These are phyloP conservation scores for Nakaseomyces delphensis DNA, from an alignment of 1,139 yeast genomes.

Conservation along the genomic window DNA sequence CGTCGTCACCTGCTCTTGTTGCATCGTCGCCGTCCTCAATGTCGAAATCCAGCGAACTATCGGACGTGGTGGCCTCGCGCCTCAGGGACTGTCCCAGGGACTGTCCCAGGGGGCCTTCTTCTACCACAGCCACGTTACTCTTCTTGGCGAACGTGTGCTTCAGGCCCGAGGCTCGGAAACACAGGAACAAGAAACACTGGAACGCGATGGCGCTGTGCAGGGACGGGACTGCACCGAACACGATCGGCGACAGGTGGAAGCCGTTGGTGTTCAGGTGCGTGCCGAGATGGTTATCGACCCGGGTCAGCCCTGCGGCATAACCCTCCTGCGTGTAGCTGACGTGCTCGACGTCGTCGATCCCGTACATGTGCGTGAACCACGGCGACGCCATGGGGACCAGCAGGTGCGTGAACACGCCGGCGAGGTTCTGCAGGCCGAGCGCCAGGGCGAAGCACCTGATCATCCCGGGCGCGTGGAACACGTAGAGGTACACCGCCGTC, in stretches of 20 bases:
- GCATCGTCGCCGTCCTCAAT: conserved; percentile 7
- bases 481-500: conserved; percentile 53
- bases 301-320: conserved; percentile 58
- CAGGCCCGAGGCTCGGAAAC: conserved; percentile 22
- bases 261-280: conserved; percentile 55
- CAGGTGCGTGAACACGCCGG: conserved; percentile 53
- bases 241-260: conserved; percentile 58
- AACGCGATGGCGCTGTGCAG: conserved; percentile 59
- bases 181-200: conserved; percentile 42
- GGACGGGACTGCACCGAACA: conserved; percentile 64
- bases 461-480: conserved; percentile 59
- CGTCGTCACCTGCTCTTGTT: neutral
- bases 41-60: conserved; percentile 2
- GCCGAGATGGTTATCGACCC: conserved; percentile 56
- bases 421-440: conserved; percentile 50
- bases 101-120: too few relatives aligned
- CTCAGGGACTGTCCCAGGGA: neutral
- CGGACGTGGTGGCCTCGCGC: neutral
- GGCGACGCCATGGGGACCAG: conserved; percentile 63
- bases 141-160: conserved; percentile 21
- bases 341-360: conserved; percentile 42
- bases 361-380: conserved; percentile 57
- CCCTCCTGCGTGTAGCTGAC: conserved; percentile 52
- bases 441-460: conserved; percentile 44
- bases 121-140: too few relatives aligned